Conservation (phyloP, 2,329 filamentous ascomycete species). For the Pseudocercospora fuligena region DNA sequence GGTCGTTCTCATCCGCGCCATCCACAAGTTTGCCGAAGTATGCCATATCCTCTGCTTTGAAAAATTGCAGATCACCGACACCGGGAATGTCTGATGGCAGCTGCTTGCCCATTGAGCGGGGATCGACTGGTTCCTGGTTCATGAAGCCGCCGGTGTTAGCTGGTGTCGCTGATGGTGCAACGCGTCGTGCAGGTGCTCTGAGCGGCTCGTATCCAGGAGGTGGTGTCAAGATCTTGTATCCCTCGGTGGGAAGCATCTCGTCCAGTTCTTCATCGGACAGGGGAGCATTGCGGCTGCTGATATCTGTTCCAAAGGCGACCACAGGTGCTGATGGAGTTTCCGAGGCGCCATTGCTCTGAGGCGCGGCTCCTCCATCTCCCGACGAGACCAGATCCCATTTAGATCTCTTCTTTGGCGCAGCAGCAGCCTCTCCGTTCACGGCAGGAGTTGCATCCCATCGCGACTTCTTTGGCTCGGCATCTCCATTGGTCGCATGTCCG, state of each 20-base stretch:
- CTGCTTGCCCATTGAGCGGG: slow-evolving; percentile 81
- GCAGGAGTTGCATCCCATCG: slow-evolving; percentile 81
- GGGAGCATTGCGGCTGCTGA: slow-evolving; percentile 76
- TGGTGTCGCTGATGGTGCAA: slow-evolving; percentile 74
- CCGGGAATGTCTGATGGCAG: slow-evolving; percentile 95
- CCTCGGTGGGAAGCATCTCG: slow-evolving; percentile 84
- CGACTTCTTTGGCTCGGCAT: slow-evolving; percentile 65
- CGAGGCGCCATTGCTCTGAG: slow-evolving; percentile 43
- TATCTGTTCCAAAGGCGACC: slow-evolving; percentile 75
- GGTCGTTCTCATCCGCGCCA: slow-evolving; percentile 84
- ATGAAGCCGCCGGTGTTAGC: slow-evolving; percentile 78
- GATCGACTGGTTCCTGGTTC: slow-evolving; percentile 93
- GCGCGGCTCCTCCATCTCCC: slow-evolving; percentile 67
- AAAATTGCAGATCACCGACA: slow-evolving; percentile 94
- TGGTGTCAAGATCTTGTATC: slow-evolving; percentile 88
- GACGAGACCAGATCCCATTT: slow-evolving; percentile 90
- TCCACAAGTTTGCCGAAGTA: slow-evolving; percentile 99
- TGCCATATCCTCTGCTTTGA: slow-evolving; percentile 98
- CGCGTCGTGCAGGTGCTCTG: slow-evolving; percentile 74
- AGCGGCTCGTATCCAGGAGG: slow-evolving; percentile 91
- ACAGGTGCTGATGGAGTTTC: slow-evolving; percentile 35
- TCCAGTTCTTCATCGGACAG: slow-evolving; percentile 95
- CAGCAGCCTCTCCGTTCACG: slow-evolving; percentile 58
- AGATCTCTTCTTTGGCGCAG: slow-evolving; percentile 71
- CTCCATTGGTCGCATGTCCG: slow-evolving; percentile 32